Conservation (phyloP, 2,329 filamentous ascomycete species). For the Aspergillus brunneoviolaceus region DNA sequence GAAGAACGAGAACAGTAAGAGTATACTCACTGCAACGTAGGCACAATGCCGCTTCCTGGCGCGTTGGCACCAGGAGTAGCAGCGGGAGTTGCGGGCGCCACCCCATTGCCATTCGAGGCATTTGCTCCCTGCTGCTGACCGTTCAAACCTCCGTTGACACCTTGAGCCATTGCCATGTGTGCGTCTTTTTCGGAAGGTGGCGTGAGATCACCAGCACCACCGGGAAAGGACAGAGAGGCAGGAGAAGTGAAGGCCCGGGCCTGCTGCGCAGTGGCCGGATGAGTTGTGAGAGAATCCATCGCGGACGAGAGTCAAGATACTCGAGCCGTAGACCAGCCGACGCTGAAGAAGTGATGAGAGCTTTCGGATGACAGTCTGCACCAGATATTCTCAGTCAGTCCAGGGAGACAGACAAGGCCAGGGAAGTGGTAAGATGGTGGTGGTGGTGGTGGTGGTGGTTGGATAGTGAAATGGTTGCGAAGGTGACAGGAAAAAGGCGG, state of each 20-base stretch:
- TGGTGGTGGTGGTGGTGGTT: no score
- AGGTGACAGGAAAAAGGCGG: slow-evolving; percentile 1
- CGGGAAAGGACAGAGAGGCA: slow-evolving; percentile 87
- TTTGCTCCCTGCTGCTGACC: slow-evolving; percentile 58
- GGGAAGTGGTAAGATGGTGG: not conserved
- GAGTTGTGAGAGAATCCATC: slow-evolving; percentile 90
- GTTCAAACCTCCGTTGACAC: slow-evolving; percentile 50
- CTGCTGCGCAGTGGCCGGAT: slow-evolving; percentile 86
- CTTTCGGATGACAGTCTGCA: slow-evolving; percentile 29
- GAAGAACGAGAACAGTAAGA: slow-evolving; percentile 40
- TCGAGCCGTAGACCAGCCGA: slow-evolving; percentile 28
- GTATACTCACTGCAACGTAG: slow-evolving; percentile 93
- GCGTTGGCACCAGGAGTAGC: slow-evolving; percentile 82
- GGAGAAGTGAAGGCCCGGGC: slow-evolving; percentile 94
- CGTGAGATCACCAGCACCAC: slow-evolving; percentile 77
- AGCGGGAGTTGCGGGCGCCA: slow-evolving; percentile 85
- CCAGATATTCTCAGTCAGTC: slow-evolving; percentile 11
- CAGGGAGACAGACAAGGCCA: slow-evolving; percentile 5
- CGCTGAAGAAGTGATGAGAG: slow-evolving; percentile 18
- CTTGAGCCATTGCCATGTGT: slow-evolving; percentile 47
- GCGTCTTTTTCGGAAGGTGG: slow-evolving; percentile 71
- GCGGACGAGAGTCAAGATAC: slow-evolving; percentile 41
- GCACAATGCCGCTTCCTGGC: slow-evolving; percentile 84
- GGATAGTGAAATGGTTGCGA: not conserved
- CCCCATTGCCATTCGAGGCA: slow-evolving; percentile 69